Percentiles rank a stretch among this genome's conserved stretches.
These are phyloP conservation scores for Anastatica hierochuntica DNA, from an alignment of 345 rosid genomes.

Conservation along the genomic window DNA sequence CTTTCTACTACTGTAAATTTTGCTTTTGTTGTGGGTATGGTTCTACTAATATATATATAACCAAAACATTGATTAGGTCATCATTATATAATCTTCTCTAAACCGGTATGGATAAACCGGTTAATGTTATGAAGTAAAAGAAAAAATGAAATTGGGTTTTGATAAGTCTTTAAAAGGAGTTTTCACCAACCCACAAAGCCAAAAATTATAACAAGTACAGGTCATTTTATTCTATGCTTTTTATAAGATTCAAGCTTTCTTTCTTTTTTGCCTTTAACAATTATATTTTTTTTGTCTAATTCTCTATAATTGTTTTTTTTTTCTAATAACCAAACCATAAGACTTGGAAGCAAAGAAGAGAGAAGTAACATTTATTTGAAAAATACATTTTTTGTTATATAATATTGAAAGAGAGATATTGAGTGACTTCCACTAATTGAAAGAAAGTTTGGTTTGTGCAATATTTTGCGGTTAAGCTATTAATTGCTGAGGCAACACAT, in stretches of 20 bases:
- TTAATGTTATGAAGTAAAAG: background rate
- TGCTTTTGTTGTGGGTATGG: slow-evolving; percentile 7
- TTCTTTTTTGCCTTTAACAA: background rate
- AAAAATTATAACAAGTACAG: slow-evolving; percentile 18
- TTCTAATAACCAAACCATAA: slow-evolving; percentile 16
- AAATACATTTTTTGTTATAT: background rate
- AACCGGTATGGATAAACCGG: slow-evolving; percentile 5
- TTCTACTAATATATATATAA: background rate
- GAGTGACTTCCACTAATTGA: slow-evolving; percentile 51
- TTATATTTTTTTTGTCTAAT: background rate
- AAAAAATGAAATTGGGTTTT: slow-evolving; percentile 20
- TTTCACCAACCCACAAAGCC: slow-evolving; percentile 24
- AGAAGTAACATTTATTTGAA: background rate
- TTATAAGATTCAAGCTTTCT: background rate
- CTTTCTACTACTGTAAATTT: slow-evolving; percentile 10
- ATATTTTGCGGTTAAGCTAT: slow-evolving; percentile 77
- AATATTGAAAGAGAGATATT: slow-evolving; percentile 22
- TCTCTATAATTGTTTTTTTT: background rate
- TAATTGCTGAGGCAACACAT: slow-evolving; percentile 27
- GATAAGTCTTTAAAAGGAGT: slow-evolving; percentile 8
- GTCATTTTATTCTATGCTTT: slow-evolving; percentile 22
- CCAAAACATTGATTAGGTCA: slow-evolving; percentile 5
- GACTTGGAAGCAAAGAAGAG: slow-evolving; percentile 31
- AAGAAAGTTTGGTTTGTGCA: slow-evolving; percentile 36
- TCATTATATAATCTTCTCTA: background rate